Evolutionary conservation across 306 rosid species (phyloP).

Genomic region (barrel medic (Medicago truncatula)): MtrunA17r5.0-ANR NC_053045.1:47554501-47555000

Average conservation of each 20-base stretch:
- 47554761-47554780: conserved; percentile 12
- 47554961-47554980: not conserved
- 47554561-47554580: not conserved
- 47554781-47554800: not conserved
- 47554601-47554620: not conserved
- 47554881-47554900: not conserved
- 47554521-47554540: not conserved
- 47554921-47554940: not conserved
- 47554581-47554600: not conserved
- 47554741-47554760: conserved; percentile 2
- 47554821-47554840: not conserved
- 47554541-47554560: not conserved
- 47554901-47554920: not conserved
- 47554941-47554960: not conserved
- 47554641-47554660: not conserved
- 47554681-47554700: not conserved
- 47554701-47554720: not conserved
- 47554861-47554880: not conserved
- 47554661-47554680: not conserved
- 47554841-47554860: not conserved
- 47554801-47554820: not conserved
- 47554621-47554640: not conserved
- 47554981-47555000: not conserved
- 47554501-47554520: not conserved
- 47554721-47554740: not conserved